phyloP scores from a whole-genome alignment of 2,329 filamentous ascomycete genomes.

The Colletotrichum limetticola region DNA sequence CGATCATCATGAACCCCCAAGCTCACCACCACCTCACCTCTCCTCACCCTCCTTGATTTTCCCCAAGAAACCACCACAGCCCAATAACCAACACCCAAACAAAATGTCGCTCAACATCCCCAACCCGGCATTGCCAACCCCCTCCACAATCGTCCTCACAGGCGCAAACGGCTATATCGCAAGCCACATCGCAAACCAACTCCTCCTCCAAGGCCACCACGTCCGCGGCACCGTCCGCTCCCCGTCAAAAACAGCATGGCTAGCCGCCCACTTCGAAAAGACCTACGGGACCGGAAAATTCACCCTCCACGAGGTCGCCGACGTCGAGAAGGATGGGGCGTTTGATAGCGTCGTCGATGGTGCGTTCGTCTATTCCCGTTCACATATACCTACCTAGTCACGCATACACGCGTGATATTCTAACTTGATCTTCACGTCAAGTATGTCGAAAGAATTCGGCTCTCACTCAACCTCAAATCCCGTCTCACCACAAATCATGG shows the following conservation, averaged over 20 bases:
- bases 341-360: slow-evolving; percentile 43
- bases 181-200: slow-evolving; percentile 48
- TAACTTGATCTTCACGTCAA: too few species aligned
- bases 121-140: neutral
- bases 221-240: slow-evolving; percentile 53
- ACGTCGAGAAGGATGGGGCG: slow-evolving; percentile 43
- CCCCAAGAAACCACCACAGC: too few species aligned
- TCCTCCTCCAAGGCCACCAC: slow-evolving; percentile 48
- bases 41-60: too few species aligned
- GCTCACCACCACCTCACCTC: too few species aligned
- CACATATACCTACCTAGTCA: neutral
- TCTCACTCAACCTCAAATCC: neutral
- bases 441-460: neutral
- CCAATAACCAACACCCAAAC: too few species aligned
- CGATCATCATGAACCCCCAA: too few species aligned
- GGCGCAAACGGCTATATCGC: slow-evolving; percentile 56
- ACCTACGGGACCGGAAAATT: slow-evolving; percentile 46
- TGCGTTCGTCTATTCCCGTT: neutral
- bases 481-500: too few species aligned
- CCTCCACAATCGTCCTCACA: slow-evolving; percentile 47
- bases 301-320: slow-evolving; percentile 45
- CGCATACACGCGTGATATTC: too few species aligned
- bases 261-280: slow-evolving; percentile 42
- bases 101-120: neutral
- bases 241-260: slow-evolving; percentile 42